Base-by-base conservation (phyloP, 192 early-diverging fungal genomes). In the Umbelopsis sp. region DNA sequence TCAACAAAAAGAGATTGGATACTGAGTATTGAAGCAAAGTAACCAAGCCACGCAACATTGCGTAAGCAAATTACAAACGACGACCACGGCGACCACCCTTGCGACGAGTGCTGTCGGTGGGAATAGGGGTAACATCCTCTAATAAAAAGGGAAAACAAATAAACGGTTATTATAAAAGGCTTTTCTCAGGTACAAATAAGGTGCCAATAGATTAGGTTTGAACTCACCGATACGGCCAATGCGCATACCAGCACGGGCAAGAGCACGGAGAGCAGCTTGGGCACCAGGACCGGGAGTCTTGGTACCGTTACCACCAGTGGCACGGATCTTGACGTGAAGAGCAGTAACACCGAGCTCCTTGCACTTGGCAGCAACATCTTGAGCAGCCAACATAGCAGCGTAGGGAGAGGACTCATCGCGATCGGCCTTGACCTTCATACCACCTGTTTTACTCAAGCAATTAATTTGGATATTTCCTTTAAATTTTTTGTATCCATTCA, bases 41-140 rank as follows among this genome's bases (percentile, higher is more conserved):
- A 62, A 34, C 56, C 56, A 20, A 49, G 47, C 16, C 47, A 49
- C 26, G 31, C 56, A 62, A 17, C 20, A 32, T 36, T 34, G 56
- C 31, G 56, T 32, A 71, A 38, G 14, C 43, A 77, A n/a, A 72
- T 88, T 86, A 95, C 80, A 95, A 85, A 89, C 98, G 97, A 89
- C 98, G 95, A 95, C 98, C 98, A 89, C 98, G 95, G 81, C 98
- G 95, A 93, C 98, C 98, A 86, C 98, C 98, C 93, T 97, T 98
- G 75, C 91, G 89, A 77, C 98, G 92, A 84, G 98, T 99, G 81
- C 89, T 91, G 86, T 99, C 98, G 82, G 97, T 98, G 79, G 98
- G 98, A 81, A 95, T 92, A 81, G 97, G 97, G 74, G 98, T 99
- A 74, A 94, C 92, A 85, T 98, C 97, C 88, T 98, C 93, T 89